Percentiles rank a stretch among this genome's conserved stretches.
Conservation (phyloP, 768 basidiomycete species). For the Russula compacta region DNA sequence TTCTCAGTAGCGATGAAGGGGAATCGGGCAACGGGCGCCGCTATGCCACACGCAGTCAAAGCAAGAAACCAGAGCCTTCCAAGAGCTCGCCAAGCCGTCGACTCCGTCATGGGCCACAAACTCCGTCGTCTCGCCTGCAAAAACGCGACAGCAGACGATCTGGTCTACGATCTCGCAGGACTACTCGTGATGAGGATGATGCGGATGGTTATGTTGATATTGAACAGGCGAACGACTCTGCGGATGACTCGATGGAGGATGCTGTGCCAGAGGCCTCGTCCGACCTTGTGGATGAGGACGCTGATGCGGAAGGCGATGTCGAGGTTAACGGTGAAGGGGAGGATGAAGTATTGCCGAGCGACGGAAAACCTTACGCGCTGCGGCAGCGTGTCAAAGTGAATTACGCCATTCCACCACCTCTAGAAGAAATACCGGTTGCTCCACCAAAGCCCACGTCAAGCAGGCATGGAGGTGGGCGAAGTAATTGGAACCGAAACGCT, state of each 20-base stretch:
- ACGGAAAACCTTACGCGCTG: constrained; percentile 55
- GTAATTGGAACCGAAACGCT: constrained; percentile 28
- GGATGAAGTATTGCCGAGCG: constrained; percentile 41
- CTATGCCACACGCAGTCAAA: constrained; percentile 34
- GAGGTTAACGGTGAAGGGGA: constrained; percentile 32
- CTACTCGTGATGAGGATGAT: constrained; percentile 16
- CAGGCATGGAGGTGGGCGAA: constrained; percentile 28
- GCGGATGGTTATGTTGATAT: constrained; percentile 21
- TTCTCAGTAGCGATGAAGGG: constrained; percentile 38
- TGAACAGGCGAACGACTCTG: constrained; percentile 19
- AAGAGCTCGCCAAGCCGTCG: constrained; percentile 23
- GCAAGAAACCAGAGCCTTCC: constrained; percentile 27
- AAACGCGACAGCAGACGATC: constrained; percentile 10
- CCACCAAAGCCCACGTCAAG: constrained; percentile 29
- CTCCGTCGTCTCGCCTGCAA: constrained; percentile 1
- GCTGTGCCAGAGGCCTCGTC: constrained; percentile 48
- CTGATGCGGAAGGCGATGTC: constrained; percentile 29
- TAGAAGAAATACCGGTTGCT: constrained; percentile 58
- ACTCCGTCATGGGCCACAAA: constrained; percentile 31
- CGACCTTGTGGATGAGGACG: constrained; percentile 33
- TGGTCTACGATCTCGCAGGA: constrained; percentile 19
- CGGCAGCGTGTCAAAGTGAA: constrained; percentile 60
- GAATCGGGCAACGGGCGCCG: constrained; percentile 25
- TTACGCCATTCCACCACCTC: constrained; percentile 72
- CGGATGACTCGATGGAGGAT: constrained; percentile 41